These are phyloP conservation scores for Chaetomium sp. DNA, from an alignment of 2,329 filamentous ascomycete species.

Conservation along the genomic window DNA sequence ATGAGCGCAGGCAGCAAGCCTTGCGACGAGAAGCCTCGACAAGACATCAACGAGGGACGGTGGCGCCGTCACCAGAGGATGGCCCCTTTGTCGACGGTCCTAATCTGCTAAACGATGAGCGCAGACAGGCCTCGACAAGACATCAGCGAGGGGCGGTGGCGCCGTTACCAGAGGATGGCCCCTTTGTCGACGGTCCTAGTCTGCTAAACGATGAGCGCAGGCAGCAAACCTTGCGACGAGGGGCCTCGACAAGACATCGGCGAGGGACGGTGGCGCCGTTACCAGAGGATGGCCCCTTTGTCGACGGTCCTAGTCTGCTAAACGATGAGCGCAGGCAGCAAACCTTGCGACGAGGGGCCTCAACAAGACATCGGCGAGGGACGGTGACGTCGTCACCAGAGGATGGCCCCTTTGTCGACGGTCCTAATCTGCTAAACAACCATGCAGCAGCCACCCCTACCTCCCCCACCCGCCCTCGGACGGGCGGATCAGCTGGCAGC, in stretches of 20 bases:
- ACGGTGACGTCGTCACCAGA: constrained; percentile 33
- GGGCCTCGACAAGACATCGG: no score
- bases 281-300: constrained; percentile 50
- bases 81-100: constrained; percentile 58
- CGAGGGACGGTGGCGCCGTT: constrained; percentile 22
- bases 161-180: constrained; percentile 38
- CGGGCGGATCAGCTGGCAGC: constrained; percentile 32
- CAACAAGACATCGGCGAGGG: constrained; percentile 20
- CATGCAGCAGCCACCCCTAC: constrained; percentile 6
- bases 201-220: no score
- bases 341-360: constrained; percentile 33
- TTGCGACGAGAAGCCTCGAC: constrained; percentile 30
- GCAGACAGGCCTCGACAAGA: no score
- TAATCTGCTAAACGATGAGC: constrained; percentile 60
- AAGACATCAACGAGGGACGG: constrained; percentile 21
- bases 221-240: constrained; percentile 35
- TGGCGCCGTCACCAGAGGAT: constrained; percentile 36
- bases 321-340: no score
- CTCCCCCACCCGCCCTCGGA: constrained; percentile 13
- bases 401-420: constrained; percentile 54
- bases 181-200: constrained; percentile 61
- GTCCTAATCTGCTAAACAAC: constrained; percentile 58
- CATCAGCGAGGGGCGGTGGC: no score
- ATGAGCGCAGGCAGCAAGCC: constrained; percentile 48
- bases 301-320: constrained; percentile 59